Evolutionary conservation across 2,329 filamentous ascomycete species (phyloP), one percentile per base, ranked within the genome.

Genomic region (Aspergillus melleus): DNA sequence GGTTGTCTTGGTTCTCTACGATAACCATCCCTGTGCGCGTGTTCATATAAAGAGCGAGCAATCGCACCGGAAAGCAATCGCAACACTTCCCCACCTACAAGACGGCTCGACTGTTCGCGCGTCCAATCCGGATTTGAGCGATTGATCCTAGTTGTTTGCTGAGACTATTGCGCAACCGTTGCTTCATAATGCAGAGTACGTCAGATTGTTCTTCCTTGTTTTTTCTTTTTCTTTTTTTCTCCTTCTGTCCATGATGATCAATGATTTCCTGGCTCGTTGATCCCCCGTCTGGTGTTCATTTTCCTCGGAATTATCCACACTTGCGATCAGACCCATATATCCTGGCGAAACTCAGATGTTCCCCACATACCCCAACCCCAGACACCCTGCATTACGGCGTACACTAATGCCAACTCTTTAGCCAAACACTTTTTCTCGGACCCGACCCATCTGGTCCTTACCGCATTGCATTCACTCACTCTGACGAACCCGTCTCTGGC

Each of bases 401-500:
- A 26, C 59, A 59, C 65, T 68, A 64, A 69, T 60, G 57, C n/a
- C 47, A 11, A 46, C 29, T 29, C 46, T 53, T 39, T 57, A 79
- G 77, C 75, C 58, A 96, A 95, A 81, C 93, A 97, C 80, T 96
- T 97, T 81, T 87, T 96, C 81, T 88, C 92, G 75, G 90, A 96
- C 74, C 87, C 92, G 47, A 86, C 87, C 55, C 84, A 90, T 70
- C 86, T 97, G 54, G 91, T 97, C 74, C 83, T 86, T 72, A 83
- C 87, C 47, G 90, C 93, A 49, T 86, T 97, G 20, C 84, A 87
- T 68, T 87, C 89, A 63, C 82, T 95, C 36, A 94, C 92, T 22
- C 80, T 90, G 62, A 92, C 90, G 54, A 97, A 97, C 76, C 94
- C 94, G 9, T 89, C 89, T 39, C 81, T 96, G 24, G 89, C 90